Evolutionary conservation across 148 eudicot species (phyloP).

Genomic region (Camellia granthamiana): DNA sequence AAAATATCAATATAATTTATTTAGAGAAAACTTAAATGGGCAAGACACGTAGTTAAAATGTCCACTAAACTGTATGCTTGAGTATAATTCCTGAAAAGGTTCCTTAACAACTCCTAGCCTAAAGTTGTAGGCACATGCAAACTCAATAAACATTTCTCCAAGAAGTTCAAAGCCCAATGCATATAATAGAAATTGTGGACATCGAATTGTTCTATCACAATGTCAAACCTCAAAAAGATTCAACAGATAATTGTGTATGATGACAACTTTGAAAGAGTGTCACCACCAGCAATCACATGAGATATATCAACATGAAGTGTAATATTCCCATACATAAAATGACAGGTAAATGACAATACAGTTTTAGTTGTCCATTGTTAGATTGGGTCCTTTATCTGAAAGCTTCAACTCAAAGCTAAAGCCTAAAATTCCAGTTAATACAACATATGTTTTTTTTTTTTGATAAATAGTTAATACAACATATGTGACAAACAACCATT

Average conservation of each 20-base stretch:
- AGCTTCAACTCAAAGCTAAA: constrained; percentile 4
- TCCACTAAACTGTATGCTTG: not conserved
- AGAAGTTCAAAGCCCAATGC: constrained; percentile 1
- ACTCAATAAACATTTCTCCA: not conserved
- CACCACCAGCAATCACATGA: not conserved
- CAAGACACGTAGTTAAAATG: not conserved
- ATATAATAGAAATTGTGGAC: not conserved
- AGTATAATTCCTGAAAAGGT: not conserved
- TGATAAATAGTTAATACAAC: not conserved
- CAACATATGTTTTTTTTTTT: not conserved
- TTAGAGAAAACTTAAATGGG: not conserved
- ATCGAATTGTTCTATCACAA: not conserved
- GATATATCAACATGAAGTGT: not conserved
- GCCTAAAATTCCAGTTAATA: not conserved
- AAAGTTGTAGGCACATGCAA: not conserved
- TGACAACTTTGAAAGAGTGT: not conserved
- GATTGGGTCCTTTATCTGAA: not conserved
- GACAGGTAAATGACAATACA: not conserved
- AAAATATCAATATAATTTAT: not conserved
- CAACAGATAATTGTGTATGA: not conserved
- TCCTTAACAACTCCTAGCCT: not conserved
- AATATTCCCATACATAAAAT: not conserved
- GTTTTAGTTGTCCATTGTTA: not conserved
- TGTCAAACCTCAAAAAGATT: not conserved
- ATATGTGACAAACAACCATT: not conserved